phyloP scores from a whole-genome alignment of 805 yeast species.

The Komagataella ulmi region DNA sequence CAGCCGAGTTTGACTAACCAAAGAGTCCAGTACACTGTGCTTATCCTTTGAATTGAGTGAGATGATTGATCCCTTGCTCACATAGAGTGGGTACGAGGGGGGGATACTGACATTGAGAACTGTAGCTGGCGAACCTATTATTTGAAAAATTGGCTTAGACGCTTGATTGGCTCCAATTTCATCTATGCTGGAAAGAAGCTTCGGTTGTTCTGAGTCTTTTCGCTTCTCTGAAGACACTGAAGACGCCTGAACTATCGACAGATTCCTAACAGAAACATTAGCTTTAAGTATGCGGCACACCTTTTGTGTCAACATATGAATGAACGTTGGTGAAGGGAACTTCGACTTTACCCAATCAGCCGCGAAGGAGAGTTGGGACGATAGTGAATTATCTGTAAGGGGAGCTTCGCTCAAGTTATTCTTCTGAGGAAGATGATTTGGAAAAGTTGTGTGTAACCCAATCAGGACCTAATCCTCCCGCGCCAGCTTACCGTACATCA shows the following conservation, averaged over 20 bases:
- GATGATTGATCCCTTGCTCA: constrained; percentile 35
- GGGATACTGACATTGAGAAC: constrained; percentile 14
- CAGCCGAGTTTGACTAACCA: constrained; percentile 17
- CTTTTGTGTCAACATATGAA: not conserved
- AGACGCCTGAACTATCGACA: not conserved
- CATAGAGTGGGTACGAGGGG: constrained; percentile 41
- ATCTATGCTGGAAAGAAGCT: not conserved
- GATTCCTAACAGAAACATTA: not conserved
- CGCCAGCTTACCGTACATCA: not conserved
- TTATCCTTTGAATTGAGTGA: constrained; percentile 22
- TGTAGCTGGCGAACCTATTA: not conserved
- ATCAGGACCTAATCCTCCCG: not conserved
- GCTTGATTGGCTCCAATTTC: not conserved
- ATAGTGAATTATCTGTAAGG: not conserved
- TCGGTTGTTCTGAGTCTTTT: not conserved
- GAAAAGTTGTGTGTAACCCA: not conserved
- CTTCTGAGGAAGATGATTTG: not conserved
- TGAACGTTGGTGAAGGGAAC: not conserved
- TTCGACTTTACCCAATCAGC: not conserved
- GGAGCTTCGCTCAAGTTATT: not conserved
- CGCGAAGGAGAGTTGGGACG: not conserved
- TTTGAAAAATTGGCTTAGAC: not conserved
- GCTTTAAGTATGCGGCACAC: not conserved
- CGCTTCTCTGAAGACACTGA: not conserved
- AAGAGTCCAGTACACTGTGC: constrained; percentile 9